A percentile compares a stretch with the other conserved stretches of the same genome.
Conservation (phyloP, 2,329 filamentous ascomycete species). For the Coleophoma crateriformis region DNA sequence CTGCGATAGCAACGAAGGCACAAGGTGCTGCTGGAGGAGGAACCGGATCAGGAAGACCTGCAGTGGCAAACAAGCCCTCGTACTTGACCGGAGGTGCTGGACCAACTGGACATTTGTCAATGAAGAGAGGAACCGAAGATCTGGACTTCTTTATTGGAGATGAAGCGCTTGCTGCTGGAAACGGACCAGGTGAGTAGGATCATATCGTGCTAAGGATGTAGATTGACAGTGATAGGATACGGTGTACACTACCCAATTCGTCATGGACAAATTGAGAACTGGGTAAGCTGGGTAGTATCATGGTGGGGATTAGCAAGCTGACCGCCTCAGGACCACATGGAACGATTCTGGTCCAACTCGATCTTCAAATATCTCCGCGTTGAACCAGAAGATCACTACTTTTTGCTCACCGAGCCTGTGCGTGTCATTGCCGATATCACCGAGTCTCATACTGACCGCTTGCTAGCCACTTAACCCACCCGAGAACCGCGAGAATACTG, state of each 20-base stretch:
- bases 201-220: not conserved
- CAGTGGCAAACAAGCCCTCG: conserved; percentile 90
- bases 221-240: conserved; percentile 57
- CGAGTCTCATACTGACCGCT: not conserved
- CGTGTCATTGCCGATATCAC: conserved; percentile 25
- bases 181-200: conserved; percentile 64
- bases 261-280: conserved; percentile 98
- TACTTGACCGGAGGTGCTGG: conserved; percentile 91
- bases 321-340: conserved; percentile 80
- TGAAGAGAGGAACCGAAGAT: conserved; percentile 94
- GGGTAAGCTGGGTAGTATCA: conserved; percentile 51
- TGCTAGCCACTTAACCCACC: conserved; percentile 87
- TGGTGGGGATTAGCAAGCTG: conserved; percentile 10
- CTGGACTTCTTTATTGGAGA: conserved; percentile 99
- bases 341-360: conserved; percentile 99
- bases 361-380: conserved; percentile 99
- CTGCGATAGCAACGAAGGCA: conserved; percentile 90
- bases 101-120: conserved; percentile 73
- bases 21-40: conserved; percentile 56
- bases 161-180: conserved; percentile 79
- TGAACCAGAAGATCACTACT: conserved; percentile 98
- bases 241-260: conserved; percentile 96
- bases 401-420: conserved; percentile 95
- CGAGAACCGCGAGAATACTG: conserved; percentile 97
- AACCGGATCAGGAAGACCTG: conserved; percentile 80